These are phyloP conservation scores for Trichoderma sp. DNA, from an alignment of 2,329 filamentous ascomycete genomes.

Conservation along the genomic window DNA sequence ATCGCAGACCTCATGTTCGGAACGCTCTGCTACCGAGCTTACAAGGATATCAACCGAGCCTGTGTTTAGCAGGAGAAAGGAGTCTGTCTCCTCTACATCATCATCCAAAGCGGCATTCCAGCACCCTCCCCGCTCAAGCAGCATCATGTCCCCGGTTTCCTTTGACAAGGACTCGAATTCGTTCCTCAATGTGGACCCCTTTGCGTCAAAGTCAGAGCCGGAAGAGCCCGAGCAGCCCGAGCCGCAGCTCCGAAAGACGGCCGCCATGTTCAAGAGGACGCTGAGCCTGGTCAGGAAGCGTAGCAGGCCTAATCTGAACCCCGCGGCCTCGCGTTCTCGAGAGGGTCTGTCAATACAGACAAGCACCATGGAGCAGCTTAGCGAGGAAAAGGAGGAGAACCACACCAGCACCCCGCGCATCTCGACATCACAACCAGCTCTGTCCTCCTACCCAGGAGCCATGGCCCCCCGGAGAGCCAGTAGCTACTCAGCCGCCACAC, in stretches of 20 bases:
- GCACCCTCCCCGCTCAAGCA: constrained; percentile 48
- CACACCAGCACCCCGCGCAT: constrained; percentile 33
- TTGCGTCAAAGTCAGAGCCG: constrained; percentile 43
- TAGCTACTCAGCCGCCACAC: constrained; percentile 28
- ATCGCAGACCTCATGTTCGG: constrained; percentile 46
- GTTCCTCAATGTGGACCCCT: constrained; percentile 59
- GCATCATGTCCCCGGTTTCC: constrained; percentile 40
- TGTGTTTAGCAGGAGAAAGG: constrained; percentile 33
- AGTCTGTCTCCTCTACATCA: constrained; percentile 39
- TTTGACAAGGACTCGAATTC: constrained; percentile 45
- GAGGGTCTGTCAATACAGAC: constrained; percentile 37
- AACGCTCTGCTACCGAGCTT: constrained; percentile 32
- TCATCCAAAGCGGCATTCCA: constrained; percentile 39
- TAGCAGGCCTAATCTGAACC: constrained; percentile 52
- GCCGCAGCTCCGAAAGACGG: constrained; percentile 46
- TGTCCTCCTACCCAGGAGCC: constrained; percentile 53
- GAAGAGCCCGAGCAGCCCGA: constrained; percentile 34
- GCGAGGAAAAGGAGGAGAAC: constrained; percentile 36
- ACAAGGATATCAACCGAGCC: constrained; percentile 39
- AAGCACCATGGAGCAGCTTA: constrained; percentile 39
- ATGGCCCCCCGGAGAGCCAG: constrained; percentile 48
- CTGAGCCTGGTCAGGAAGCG: constrained; percentile 58
- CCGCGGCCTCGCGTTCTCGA: constrained; percentile 39
- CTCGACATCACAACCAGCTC: constrained; percentile 31
- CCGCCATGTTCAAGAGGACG: constrained; percentile 54